Percentiles rank a stretch among this genome's conserved stretches.
phyloP scores from a whole-genome alignment of 352 stramenopile genomes.

The Saprolegnia parasitica region DNA sequence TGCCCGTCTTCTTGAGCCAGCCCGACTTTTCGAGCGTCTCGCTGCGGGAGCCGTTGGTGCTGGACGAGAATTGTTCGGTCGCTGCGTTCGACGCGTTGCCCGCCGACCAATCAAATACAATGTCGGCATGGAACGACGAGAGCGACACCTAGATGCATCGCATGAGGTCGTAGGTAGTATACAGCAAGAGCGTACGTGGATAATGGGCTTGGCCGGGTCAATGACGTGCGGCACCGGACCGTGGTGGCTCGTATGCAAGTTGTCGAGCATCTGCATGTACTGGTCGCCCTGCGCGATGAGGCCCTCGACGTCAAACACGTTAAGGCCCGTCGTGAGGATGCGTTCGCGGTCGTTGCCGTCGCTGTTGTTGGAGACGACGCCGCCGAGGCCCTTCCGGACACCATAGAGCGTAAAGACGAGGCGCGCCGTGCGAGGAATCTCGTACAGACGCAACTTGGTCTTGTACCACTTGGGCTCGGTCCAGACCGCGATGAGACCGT shows the following conservation, averaged over 20 bases:
- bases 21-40: constrained; percentile 71
- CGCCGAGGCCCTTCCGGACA: constrained; percentile 42
- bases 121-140: constrained; percentile 47
- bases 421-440: constrained; percentile 71
- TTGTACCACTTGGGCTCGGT: constrained; percentile 68
- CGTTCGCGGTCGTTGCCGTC: constrained; percentile 28
- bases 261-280: constrained; percentile 82
- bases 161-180: too few species aligned
- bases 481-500: constrained; percentile 73
- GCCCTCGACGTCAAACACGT: constrained; percentile 80
- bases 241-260: constrained; percentile 60
- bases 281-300: constrained; percentile 54
- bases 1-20: constrained; percentile 80
- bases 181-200: constrained; percentile 39
- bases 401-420: constrained; percentile 69
- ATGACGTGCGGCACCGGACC: constrained; percentile 74
- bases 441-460: constrained; percentile 68
- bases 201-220: constrained; percentile 58
- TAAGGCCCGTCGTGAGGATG: constrained; percentile 76
- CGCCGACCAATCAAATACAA: constrained; percentile 68
- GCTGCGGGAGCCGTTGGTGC: constrained; percentile 33
- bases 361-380: constrained; percentile 44
- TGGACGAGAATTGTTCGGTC: constrained; percentile 5
- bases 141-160: constrained; percentile 40
- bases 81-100: constrained; percentile 15